These are phyloP conservation scores for Domatiomyces globalis DNA, from an alignment of 2,329 filamentous ascomycete genomes.

Conservation along the genomic window DNA sequence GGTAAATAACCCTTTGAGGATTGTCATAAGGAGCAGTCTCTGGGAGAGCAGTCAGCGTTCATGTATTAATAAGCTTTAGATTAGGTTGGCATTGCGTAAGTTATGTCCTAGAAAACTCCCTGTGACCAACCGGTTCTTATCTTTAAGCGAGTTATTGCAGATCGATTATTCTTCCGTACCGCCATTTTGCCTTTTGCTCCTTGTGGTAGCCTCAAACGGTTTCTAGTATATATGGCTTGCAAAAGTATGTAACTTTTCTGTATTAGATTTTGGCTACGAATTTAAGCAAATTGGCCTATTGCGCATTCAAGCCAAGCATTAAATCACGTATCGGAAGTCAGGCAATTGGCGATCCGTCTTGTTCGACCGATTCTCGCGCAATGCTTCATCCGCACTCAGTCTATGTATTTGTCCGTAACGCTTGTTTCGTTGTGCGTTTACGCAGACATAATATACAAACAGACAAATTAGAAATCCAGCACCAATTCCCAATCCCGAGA, in stretches of 20 bases:
- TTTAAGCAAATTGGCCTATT: too few species aligned
- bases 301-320: not conserved
- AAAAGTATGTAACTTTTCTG: not conserved
- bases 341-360: conserved; percentile 25
- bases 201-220: too few species aligned
- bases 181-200: too few species aligned
- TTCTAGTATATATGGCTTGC: not conserved
- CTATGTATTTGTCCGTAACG: conserved; percentile 18
- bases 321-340: conserved; percentile 25
- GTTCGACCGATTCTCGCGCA: conserved; percentile 22
- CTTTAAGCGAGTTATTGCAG: too few species aligned
- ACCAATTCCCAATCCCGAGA: conserved; percentile 21
- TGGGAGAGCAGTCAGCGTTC: too few species aligned
- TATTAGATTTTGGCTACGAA: not conserved
- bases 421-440: conserved; percentile 22
- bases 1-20: not conserved
- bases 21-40: not conserved
- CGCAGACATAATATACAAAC: conserved; percentile 20
- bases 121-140: too few species aligned
- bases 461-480: conserved; percentile 22
- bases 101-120: too few species aligned
- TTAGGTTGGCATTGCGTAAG: too few species aligned
- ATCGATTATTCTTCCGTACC: too few species aligned
- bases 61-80: too few species aligned
- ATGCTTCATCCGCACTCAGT: conserved; percentile 19